Evolutionary conservation across 139 green algal genomes (phyloP).

Genomic region (Chlorella sp.): DNA sequence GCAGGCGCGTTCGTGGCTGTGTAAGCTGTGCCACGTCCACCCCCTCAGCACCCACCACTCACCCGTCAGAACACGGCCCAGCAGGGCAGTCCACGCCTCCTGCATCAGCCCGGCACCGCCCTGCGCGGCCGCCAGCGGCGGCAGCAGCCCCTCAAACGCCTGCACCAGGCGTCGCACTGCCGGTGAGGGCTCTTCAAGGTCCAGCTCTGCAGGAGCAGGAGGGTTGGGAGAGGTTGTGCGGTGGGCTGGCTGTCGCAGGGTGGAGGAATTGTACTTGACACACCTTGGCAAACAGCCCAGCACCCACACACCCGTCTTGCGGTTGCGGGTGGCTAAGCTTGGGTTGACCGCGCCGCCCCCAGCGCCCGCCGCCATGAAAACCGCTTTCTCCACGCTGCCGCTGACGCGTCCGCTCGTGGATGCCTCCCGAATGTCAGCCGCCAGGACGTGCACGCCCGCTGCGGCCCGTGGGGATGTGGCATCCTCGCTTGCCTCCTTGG

Average conservation of each 20-base stretch:
- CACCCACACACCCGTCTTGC: conserved; percentile 31
- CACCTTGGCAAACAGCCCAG: too few relatives aligned
- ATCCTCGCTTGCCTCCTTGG: background rate
- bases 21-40: too few relatives aligned
- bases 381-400: too few relatives aligned
- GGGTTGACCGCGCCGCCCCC: background rate
- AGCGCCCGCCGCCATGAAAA: too few relatives aligned
- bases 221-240: too few relatives aligned
- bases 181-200: conserved; percentile 6
- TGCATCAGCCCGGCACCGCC: conserved; percentile 5
- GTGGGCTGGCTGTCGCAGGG: too few relatives aligned
- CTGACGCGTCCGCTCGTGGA: background rate
- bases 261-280: too few relatives aligned
- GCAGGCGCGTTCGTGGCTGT: too few relatives aligned
- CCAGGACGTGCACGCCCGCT: background rate
- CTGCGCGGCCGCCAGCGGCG: background rate
- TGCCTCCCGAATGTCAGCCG: background rate
- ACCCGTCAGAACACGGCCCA: background rate
- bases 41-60: background rate
- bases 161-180: background rate
- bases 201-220: background rate
- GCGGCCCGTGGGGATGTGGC: background rate
- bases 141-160: background rate
- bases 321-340: conserved; percentile 1
- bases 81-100: conserved; percentile 8